Percentiles rank a stretch among this genome's conserved stretches.
phyloP scores from a whole-genome alignment of 2,329 filamentous ascomycete genomes.

The Trichoderma semiorbis region DNA sequence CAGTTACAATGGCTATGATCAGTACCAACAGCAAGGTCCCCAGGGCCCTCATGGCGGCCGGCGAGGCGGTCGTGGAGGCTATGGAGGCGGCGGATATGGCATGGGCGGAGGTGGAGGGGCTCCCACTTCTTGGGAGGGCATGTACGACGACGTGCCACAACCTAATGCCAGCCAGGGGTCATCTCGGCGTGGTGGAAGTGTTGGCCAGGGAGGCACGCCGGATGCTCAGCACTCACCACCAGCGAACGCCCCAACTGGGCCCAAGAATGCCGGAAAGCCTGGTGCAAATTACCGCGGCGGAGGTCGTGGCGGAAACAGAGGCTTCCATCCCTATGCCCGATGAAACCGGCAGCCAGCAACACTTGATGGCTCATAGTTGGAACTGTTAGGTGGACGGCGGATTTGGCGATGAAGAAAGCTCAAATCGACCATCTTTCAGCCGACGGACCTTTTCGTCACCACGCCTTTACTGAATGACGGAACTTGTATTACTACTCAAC shows the following conservation, averaged over 20 bases:
- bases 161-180: slow-evolving; percentile 58
- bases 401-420: background rate
- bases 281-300: slow-evolving; percentile 93
- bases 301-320: slow-evolving; percentile 69
- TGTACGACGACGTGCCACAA: slow-evolving; percentile 95
- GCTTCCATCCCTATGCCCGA: slow-evolving; percentile 72
- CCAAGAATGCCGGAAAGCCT: slow-evolving; percentile 89
- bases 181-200: slow-evolving; percentile 41
- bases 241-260: slow-evolving; percentile 76
- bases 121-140: slow-evolving; percentile 92
- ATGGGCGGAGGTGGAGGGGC: slow-evolving; percentile 51
- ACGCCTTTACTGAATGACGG: background rate
- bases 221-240: slow-evolving; percentile 48
- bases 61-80: slow-evolving; percentile 25
- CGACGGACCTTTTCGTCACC: background rate
- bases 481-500: slow-evolving; percentile 5
- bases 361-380: background rate
- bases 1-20: slow-evolving; percentile 32
- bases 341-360: slow-evolving; percentile 20
- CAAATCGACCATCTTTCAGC: background rate
- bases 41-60: slow-evolving; percentile 25
- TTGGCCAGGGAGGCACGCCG: slow-evolving; percentile 38
- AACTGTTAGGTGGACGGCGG: background rate
- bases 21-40: slow-evolving; percentile 49
- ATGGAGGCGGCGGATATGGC: slow-evolving; percentile 28